These are phyloP conservation scores for Lepiota brunneoincarnata DNA, from an alignment of 768 basidiomycete species.

Conservation along the genomic window DNA sequence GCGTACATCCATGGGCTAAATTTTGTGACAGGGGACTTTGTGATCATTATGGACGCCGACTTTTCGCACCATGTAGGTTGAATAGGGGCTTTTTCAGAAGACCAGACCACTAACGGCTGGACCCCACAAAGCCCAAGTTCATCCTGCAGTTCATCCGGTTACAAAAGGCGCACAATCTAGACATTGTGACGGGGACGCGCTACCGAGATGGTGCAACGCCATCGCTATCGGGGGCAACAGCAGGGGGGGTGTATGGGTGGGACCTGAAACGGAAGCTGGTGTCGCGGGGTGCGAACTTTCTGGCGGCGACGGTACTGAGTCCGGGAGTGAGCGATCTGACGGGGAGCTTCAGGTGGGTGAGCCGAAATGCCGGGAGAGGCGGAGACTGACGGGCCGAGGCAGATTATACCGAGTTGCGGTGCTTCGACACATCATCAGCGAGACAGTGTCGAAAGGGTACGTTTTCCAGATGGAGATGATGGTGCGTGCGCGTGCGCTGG, in stretches of 20 bases:
- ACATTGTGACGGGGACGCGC: constrained; percentile 92
- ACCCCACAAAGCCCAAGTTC: constrained; percentile 75
- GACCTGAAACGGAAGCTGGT: constrained; percentile 88
- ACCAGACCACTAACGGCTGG: not conserved
- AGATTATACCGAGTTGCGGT: constrained; percentile 79
- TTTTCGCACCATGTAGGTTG: constrained; percentile 89
- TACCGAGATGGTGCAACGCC: constrained; percentile 69
- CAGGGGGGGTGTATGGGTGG: constrained; percentile 92
- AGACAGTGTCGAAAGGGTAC: constrained; percentile 85
- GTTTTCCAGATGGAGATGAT: constrained; percentile 99
- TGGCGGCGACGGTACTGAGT: constrained; percentile 80
- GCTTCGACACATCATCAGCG: constrained; percentile 78
- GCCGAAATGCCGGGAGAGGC: not conserved
- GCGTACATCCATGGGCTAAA: constrained; percentile 92
- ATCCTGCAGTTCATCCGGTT: constrained; percentile 88
- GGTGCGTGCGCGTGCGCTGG: constrained; percentile 80
- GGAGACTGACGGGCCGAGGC: not conserved
- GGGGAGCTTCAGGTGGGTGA: constrained; percentile 78
- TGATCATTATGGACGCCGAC: constrained; percentile 97
- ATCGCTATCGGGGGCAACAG: constrained; percentile 50
- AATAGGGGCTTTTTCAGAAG: constrained; percentile 1
- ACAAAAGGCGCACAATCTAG: constrained; percentile 83
- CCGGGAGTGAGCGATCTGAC: constrained; percentile 91
- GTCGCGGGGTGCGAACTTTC: constrained; percentile 85
- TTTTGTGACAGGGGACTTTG: constrained; percentile 88